These are phyloP conservation scores for Lachnellula subtilissima DNA, from an alignment of 2,329 filamentous ascomycete species.

Conservation along the genomic window DNA sequence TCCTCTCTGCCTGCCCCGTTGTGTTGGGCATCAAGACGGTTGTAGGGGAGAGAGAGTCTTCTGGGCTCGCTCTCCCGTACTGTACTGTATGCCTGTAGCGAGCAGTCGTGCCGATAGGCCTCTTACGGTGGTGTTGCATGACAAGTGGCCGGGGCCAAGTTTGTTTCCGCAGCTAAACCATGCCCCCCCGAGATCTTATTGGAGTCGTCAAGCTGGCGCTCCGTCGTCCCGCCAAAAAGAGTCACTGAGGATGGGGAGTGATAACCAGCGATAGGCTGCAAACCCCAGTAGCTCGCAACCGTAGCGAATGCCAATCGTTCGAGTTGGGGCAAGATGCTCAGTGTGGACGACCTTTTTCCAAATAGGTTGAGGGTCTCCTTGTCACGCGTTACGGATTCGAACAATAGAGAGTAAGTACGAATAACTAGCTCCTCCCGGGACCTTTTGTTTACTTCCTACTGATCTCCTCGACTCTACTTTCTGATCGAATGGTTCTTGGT, in stretches of 20 bases:
- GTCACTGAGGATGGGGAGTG: conserved; percentile 7
- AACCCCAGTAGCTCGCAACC: conserved; percentile 14
- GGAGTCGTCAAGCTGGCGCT: conserved; percentile 11
- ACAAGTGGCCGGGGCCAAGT: conserved; percentile 20
- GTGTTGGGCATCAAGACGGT: conserved; percentile 22
- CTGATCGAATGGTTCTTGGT: conserved; percentile 4
- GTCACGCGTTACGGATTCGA: conserved; percentile 12
- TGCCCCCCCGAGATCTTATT: conserved; percentile 11
- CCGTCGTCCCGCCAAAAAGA: conserved; percentile 13
- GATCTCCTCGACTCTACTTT: conserved; percentile 2
- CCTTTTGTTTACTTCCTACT: background rate
- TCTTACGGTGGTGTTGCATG: conserved; percentile 18
- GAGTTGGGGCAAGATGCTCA: conserved; percentile 25
- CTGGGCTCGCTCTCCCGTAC: background rate
- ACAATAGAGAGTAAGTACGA: background rate
- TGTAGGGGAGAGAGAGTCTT: background rate
- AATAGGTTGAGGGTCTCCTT: conserved; percentile 5
- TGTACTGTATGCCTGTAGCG: conserved; percentile 5
- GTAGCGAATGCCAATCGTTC: conserved; percentile 25
- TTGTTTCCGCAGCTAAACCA: conserved; percentile 12
- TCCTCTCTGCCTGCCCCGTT: background rate
- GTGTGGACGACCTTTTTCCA: conserved; percentile 1
- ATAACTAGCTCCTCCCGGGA: background rate
- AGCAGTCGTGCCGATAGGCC: conserved; percentile 22
- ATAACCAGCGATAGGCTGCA: conserved; percentile 15